These are phyloP conservation scores for Zygotorulaspora sp. DNA, from an alignment of 805 yeast genomes.

Conservation along the genomic window DNA sequence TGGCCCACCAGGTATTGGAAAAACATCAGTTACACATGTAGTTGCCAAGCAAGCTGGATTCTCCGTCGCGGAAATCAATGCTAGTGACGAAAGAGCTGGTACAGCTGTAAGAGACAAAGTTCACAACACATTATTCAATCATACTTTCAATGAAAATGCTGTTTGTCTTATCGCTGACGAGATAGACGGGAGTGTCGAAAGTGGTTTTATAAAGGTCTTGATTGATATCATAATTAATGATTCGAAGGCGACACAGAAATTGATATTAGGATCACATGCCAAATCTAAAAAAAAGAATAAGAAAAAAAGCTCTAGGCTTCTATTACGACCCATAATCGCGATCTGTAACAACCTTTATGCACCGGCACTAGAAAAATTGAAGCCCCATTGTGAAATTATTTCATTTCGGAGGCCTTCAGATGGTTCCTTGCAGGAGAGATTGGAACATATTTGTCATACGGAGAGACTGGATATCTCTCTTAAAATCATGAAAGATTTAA, in stretches of 20 bases:
- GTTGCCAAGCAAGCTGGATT: slow-evolving; percentile 80
- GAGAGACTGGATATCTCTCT: slow-evolving; percentile 52
- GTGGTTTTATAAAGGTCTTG: slow-evolving; percentile 54
- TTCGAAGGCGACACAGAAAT: slow-evolving; percentile 42
- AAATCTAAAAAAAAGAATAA: slow-evolving; percentile 24
- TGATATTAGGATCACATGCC: slow-evolving; percentile 18
- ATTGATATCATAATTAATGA: slow-evolving; percentile 60
- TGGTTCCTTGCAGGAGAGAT: slow-evolving; percentile 42
- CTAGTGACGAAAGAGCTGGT: slow-evolving; percentile 73
- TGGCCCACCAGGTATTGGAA: slow-evolving; percentile 94
- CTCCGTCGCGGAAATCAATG: slow-evolving; percentile 77
- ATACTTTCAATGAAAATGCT: slow-evolving; percentile 66
- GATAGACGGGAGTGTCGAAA: slow-evolving; percentile 73
- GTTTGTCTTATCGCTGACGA: slow-evolving; percentile 85
- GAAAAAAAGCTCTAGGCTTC: slow-evolving; percentile 39
- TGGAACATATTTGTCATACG: slow-evolving; percentile 46
- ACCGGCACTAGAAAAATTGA: slow-evolving; percentile 65
- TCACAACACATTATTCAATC: slow-evolving; percentile 57
- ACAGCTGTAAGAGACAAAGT: slow-evolving; percentile 51
- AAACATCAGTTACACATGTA: slow-evolving; percentile 82
- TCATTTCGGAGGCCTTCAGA: slow-evolving; percentile 57
- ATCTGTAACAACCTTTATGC: slow-evolving; percentile 86
- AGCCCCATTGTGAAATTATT: slow-evolving; percentile 69
- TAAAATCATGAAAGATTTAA: slow-evolving; percentile 56
- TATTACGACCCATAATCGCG: slow-evolving; percentile 83